These are phyloP conservation scores for Asterella californica DNA, from an alignment of 225 moss, liverwort and hornwort species.

Conservation along the genomic window DNA sequence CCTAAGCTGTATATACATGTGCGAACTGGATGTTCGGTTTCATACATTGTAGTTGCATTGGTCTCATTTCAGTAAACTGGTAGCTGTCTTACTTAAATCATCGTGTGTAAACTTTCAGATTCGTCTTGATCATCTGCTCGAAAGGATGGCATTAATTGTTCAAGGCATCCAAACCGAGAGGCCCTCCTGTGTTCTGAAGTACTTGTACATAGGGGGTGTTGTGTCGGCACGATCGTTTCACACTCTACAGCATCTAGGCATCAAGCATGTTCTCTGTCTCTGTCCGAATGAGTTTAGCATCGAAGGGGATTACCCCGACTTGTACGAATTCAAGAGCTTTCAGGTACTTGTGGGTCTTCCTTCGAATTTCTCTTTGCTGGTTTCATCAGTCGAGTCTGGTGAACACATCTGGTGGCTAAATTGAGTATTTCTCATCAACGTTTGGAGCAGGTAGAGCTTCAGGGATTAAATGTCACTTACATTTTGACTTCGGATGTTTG, in stretches of 20 bases:
- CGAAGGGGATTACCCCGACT: conserved; percentile 69
- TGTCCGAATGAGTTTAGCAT: conserved; percentile 76
- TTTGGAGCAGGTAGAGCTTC: neutral
- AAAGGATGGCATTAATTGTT: conserved; percentile 86
- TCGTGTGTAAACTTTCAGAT: conserved; percentile 48
- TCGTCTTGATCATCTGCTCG: conserved; percentile 82
- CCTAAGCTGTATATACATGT: neutral
- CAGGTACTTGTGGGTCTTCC: conserved; percentile 36
- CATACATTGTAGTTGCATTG: neutral
- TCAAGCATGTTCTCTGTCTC: conserved; percentile 79
- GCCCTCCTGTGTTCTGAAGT: conserved; percentile 75
- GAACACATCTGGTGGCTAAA: neutral
- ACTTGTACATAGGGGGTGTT: conserved; percentile 83
- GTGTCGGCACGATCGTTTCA: conserved; percentile 76
- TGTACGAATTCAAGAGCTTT: conserved; percentile 68
- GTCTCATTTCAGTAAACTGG: neutral
- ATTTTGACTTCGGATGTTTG: neutral
- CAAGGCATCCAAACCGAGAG: conserved; percentile 84
- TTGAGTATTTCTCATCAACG: neutral
- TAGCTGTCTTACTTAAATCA: no score
- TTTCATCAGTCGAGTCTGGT: neutral
- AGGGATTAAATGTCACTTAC: neutral
- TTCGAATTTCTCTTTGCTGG: neutral
- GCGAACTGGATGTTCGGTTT: neutral
- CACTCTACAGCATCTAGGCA: conserved; percentile 63